These are phyloP conservation scores for Aspergillus sp. DNA, from an alignment of 2,329 filamentous ascomycete species.

Conservation along the genomic window DNA sequence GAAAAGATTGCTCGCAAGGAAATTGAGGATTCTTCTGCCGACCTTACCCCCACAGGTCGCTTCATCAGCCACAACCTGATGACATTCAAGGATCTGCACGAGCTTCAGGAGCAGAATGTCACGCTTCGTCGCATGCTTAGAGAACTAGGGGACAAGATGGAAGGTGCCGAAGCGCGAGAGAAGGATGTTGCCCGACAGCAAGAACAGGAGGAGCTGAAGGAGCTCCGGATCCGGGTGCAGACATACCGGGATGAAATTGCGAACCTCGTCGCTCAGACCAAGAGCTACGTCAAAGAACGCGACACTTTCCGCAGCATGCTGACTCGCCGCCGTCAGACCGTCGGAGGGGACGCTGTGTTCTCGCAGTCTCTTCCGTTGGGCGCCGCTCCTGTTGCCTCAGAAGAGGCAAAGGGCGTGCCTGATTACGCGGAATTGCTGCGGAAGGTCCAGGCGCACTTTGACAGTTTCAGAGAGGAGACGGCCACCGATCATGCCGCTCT, in stretches of 20 bases:
- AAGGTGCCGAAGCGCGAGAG: constrained; percentile 80
- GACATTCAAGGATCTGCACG: constrained; percentile 81
- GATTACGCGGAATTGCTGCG: constrained; percentile 79
- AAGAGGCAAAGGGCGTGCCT: constrained; percentile 59
- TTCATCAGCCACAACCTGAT: constrained; percentile 91
- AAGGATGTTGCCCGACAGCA: constrained; percentile 59
- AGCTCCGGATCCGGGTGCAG: constrained; percentile 72
- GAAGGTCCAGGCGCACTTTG: constrained; percentile 87
- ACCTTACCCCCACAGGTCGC: constrained; percentile 81
- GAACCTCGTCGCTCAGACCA: constrained; percentile 78
- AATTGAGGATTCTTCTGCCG: constrained; percentile 71
- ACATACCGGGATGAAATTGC: constrained; percentile 84
- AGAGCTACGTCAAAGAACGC: constrained; percentile 92
- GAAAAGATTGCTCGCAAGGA: constrained; percentile 79
- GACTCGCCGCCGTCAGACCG: constrained; percentile 71
- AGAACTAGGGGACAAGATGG: constrained; percentile 84
- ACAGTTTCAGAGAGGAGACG: constrained; percentile 85
- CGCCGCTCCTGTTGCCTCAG: constrained; percentile 50
- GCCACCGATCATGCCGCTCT: constrained; percentile 79
- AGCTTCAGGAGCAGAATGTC: constrained; percentile 86
- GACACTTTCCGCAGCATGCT: constrained; percentile 98
- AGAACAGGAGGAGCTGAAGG: constrained; percentile 71
- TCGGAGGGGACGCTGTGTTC: constrained; percentile 65
- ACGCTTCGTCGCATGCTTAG: constrained; percentile 82
- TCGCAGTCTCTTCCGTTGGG: constrained; percentile 70